Evolutionary conservation across 2,329 filamentous ascomycete genomes (phyloP), one percentile per base, ranked within the genome.

Genomic region (Hypoxylon sp.): DNA sequence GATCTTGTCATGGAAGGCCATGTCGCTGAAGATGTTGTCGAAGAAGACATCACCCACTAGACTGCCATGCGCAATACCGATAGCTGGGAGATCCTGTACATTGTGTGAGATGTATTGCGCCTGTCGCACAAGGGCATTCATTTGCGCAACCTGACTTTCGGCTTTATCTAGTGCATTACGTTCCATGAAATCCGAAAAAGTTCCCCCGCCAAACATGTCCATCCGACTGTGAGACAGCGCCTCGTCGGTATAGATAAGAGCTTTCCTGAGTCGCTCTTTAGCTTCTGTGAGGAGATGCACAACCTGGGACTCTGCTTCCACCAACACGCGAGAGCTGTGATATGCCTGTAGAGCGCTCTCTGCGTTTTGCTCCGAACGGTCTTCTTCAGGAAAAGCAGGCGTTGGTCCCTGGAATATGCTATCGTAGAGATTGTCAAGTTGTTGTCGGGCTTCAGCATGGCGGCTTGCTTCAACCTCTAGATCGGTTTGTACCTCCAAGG

Each of bases 351-450:
- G 69, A 1, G 81, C 79, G 3, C 73, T 63, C 9, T 78, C 71
- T 19, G 81, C 75, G 1, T 74, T 74, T 4, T 75, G 65, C 73
- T 88, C 85, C 56, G 77, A 76, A 28, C 76, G 73, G 63, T 89
- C 86, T 72, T 89, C 86, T n/a, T 83, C 83, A 0, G 85, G 84
- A 25, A 86, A 84, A 0, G 80, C 82, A 0, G 84, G 84, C 0
- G 85, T 87, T 4, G 83, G 82, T 0, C 86, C 86, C 9, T 79
- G 75, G 72, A 89, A 89, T 65, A 89, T 83, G 55, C 78, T 80
- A n/a, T 82, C 74, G 74, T 88, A 88, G 2, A 89, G 78, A 2
- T 74, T 75, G 67, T 88, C 84, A 5, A 88, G 81, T 19, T 85
- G 81, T 2, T 67, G 65, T 71, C 86, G 82, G 2, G 84, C 81